These are phyloP conservation scores for Ichthyophonus hoferi DNA, from an alignment of 208 protist genomes.

Conservation along the genomic window DNA sequence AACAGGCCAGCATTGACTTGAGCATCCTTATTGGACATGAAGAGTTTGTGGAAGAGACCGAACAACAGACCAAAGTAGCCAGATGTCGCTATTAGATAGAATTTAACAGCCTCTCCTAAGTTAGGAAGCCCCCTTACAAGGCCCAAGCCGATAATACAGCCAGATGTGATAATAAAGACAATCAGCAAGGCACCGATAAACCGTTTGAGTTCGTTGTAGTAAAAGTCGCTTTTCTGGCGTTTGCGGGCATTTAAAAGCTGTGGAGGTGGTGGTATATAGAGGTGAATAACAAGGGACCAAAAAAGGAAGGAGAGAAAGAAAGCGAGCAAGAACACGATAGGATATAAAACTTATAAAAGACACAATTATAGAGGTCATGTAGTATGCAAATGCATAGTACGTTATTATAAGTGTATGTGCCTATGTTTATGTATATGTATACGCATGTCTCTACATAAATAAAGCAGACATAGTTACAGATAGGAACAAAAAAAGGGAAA, in stretches of 20 bases:
- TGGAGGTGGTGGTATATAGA: not conserved
- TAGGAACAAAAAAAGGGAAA: not conserved
- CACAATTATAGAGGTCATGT: no score
- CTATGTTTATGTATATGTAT: not conserved
- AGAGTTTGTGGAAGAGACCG: slow-evolving; percentile 29
- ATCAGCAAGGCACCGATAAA: slow-evolving; percentile 3
- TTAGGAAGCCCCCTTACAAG: not conserved
- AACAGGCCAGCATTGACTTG: slow-evolving; percentile 12
- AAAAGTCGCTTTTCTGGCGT: slow-evolving; percentile 21
- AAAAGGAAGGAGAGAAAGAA: not conserved
- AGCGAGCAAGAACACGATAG: not conserved
- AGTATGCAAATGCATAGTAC: no score
- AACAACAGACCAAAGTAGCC: slow-evolving; percentile 12
- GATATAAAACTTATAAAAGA: no score
- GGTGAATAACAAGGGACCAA: not conserved
- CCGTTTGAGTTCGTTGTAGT: not conserved
- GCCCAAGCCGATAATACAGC: not conserved
- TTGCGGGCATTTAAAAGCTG: slow-evolving; percentile 9
- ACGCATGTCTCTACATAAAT: no score
- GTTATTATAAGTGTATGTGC: not conserved
- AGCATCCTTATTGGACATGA: slow-evolving; percentile 13
- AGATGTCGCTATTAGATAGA: not conserved
- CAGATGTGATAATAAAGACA: not conserved
- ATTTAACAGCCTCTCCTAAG: not conserved
- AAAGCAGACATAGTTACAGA: no score